Base-by-base conservation (phyloP, 306 rosid species). In the Psophocarpus tetragonolobus region DNA sequence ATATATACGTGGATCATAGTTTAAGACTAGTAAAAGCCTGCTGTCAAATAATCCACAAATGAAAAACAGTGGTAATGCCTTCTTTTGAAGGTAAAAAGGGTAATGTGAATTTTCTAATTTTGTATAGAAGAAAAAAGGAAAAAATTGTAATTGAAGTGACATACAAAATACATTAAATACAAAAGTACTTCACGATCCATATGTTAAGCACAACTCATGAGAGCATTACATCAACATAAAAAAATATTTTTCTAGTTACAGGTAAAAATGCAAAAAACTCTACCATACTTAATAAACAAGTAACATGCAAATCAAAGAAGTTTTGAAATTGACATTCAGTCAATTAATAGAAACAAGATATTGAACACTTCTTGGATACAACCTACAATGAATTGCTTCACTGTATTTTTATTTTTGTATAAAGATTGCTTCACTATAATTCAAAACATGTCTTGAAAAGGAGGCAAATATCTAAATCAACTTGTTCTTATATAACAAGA, bases 401-500 rank as follows among this genome's bases (percentile, higher is more conserved):
- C 5, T 11, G 6, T 14, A n/a, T n/a, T n/a, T n/a, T n/a, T n/a
- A n/a, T n/a, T n/a, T n/a, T n/a, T n/a, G n/a, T n/a, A n/a, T n/a
- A n/a, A n/a, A n/a, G n/a, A 12, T 56, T 73, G 68, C 77, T 73
- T 36, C 54, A 14, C 5, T 11, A 3, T 14, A 26, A 54, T 36
- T 2, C 21, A 35, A 35, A 33, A 13, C 24, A 35, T 54, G 20
- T 54, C 32, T 54, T 8, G 32, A 32, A 38, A 33, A 0, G 9
- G 47, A 24, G 66, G 50, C 35, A 62, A 66, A 35, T 50, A 41
- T 71, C 56, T 62, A 62, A 62, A 18, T 35, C 57, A 71, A 50
- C 53, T 38, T 80, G 61, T 63, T 62, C 64, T 66, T 70, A 6
- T 27, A 72, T 68, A 71, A 38, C 6, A 62, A 62, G 68, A 71